phyloP scores from a whole-genome alignment of 2,329 filamentous ascomycete genomes.

The Madurella mycetomatis region DNA sequence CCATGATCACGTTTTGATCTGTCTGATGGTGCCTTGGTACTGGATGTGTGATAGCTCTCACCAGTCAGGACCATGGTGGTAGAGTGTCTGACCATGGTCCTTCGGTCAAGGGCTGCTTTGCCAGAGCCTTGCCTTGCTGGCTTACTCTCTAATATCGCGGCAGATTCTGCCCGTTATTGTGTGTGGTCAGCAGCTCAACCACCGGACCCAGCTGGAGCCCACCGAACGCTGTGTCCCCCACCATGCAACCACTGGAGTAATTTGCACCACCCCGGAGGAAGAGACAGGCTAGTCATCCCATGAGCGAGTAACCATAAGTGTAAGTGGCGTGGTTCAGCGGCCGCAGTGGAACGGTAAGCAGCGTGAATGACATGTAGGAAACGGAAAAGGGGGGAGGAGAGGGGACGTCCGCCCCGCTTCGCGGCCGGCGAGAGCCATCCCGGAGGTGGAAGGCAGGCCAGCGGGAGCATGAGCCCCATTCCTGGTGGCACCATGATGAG shows the following conservation, averaged over 20 bases:
- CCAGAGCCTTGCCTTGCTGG: neutral
- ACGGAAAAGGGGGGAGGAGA: neutral
- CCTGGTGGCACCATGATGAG: constrained; percentile 23
- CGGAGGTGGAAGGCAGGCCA: neutral
- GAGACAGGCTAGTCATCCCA: constrained; percentile 1
- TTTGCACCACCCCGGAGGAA: constrained; percentile 1
- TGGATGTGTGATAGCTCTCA: neutral
- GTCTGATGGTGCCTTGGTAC: neutral
- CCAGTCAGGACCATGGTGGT: neutral
- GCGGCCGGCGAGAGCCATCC: constrained; percentile 3
- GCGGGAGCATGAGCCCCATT: constrained; percentile 7
- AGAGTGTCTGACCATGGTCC: neutral
- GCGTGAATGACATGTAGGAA: constrained; percentile 3
- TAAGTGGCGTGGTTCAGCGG: constrained; percentile 19
- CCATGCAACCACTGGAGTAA: constrained; percentile 3
- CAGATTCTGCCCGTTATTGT: constrained; percentile 21
- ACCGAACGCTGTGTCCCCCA: neutral
- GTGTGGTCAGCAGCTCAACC: constrained; percentile 20
- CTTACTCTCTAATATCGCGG: constrained; percentile 17
- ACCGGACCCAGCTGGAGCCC: constrained; percentile 12
- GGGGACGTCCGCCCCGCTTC: constrained; percentile 5
- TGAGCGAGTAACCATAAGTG: constrained; percentile 11
- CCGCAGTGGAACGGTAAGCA: constrained; percentile 14
- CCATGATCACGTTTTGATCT: constrained; percentile 9
- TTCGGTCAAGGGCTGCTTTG: constrained; percentile 3